These are phyloP conservation scores for Zopfochytrium polystomum DNA, from an alignment of 371 early-diverging fungal genomes.

Conservation along the genomic window DNA sequence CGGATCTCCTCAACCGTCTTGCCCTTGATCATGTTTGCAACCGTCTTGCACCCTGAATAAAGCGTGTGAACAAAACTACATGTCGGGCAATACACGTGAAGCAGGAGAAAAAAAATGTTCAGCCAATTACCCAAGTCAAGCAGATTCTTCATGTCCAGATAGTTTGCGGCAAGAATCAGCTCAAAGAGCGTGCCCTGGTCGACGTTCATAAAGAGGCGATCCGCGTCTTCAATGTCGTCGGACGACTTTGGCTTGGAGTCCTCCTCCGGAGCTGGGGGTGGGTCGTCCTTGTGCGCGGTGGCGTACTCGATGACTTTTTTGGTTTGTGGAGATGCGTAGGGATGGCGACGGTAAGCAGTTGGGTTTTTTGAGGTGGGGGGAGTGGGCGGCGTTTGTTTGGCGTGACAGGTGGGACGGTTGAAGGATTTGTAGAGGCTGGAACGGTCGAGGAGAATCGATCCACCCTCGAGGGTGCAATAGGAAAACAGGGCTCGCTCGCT, in stretches of 20 bases:
- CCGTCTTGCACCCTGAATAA: slow-evolving; percentile 80
- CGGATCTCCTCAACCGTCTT: slow-evolving; percentile 93
- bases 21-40: slow-evolving; percentile 96
- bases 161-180: slow-evolving; percentile 88
- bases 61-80: neutral
- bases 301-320: slow-evolving; percentile 74
- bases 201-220: slow-evolving; percentile 75
- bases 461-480: no score
- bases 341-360: no score
- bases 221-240: slow-evolving; percentile 76
- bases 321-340: no score
- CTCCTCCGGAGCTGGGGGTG: slow-evolving; percentile 51
- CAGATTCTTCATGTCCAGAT: slow-evolving; percentile 92
- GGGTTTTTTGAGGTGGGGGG: no score
- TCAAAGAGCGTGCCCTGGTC: slow-evolving; percentile 90
- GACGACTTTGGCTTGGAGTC: slow-evolving; percentile 49
- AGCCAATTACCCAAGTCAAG: slow-evolving; percentile 67
- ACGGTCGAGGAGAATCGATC: no score
- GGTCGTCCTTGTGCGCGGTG: slow-evolving; percentile 75
- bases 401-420: no score
- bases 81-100: no score
- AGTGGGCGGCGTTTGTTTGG: no score
- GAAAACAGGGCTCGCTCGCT: no score
- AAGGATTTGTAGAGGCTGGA: no score
- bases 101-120: neutral